These are phyloP conservation scores for Hymenoscyphus albidus DNA, from an alignment of 2,329 filamentous ascomycete species.

Conservation along the genomic window DNA sequence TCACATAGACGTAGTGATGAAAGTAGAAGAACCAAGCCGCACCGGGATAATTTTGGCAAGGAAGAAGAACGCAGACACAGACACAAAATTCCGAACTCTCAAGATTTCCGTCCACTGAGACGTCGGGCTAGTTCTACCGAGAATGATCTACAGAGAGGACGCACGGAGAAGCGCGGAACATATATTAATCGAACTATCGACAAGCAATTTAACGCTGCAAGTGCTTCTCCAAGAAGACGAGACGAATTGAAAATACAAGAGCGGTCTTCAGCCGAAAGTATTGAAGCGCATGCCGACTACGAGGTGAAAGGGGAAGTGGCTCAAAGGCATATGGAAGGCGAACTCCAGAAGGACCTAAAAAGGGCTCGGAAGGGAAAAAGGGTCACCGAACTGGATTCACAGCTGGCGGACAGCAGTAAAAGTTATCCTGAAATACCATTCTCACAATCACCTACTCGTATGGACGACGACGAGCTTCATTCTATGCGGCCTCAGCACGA, in stretches of 20 bases:
- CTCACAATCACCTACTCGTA: not conserved
- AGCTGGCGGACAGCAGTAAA: not conserved
- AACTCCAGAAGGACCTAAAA: not conserved
- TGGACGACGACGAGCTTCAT: not conserved
- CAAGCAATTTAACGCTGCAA: not conserved
- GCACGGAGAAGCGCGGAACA: not conserved
- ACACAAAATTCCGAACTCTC: not conserved
- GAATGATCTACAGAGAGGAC: not conserved
- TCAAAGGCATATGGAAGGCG: not conserved
- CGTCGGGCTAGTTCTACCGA: not conserved
- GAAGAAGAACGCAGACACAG: not conserved
- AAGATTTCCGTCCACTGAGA: not conserved
- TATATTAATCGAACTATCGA: not conserved
- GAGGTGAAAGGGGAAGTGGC: not conserved
- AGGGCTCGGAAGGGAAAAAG: not conserved
- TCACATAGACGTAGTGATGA: not conserved
- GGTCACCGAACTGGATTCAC: not conserved
- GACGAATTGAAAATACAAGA: not conserved
- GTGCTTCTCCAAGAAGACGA: not conserved
- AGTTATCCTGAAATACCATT: not conserved
- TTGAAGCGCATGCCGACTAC: not conserved
- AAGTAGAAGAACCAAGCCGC: not conserved
- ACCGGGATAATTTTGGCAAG: not conserved
- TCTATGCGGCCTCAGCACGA: not conserved
- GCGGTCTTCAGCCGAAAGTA: not conserved